Evolutionary conservation across 108 stramenopile species (phyloP).

Genomic region (Nannochloropsis gaditana): DNA sequence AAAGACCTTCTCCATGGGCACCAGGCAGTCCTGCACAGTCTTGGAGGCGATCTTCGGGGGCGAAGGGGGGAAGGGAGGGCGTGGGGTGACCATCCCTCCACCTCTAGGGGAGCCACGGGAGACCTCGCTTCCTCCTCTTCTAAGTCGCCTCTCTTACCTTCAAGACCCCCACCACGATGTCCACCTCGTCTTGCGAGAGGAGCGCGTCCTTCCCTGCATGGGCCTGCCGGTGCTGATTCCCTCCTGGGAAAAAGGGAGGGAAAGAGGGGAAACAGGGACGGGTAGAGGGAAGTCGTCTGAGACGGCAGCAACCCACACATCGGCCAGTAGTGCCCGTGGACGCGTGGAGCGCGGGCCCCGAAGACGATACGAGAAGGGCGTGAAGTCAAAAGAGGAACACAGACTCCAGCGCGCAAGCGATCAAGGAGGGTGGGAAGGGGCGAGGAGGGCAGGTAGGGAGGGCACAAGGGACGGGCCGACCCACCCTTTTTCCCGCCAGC

Average conservation of each 20-base stretch:
- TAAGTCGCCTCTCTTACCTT: not conserved
- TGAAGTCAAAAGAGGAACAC: too few species aligned
- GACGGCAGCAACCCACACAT: too few species aligned
- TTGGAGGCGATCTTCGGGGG: conserved; percentile 20
- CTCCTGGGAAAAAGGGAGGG: not conserved
- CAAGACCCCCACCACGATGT: conserved; percentile 46
- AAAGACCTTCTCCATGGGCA: conserved; percentile 33
- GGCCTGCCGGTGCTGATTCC: not conserved
- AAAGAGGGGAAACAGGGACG: not conserved
- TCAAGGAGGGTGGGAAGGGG: too few species aligned
- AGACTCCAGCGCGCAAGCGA: too few species aligned
- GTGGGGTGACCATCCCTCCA: not conserved
- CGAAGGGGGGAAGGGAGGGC: not conserved
- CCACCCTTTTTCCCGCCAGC: not conserved
- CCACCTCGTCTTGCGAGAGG: conserved; percentile 37
- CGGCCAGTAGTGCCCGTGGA: too few species aligned
- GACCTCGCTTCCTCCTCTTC: not conserved
- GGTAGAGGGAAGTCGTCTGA: not conserved
- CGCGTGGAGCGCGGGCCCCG: too few species aligned
- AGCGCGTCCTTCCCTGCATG: not conserved
- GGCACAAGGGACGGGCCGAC: not conserved
- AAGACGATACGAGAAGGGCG: too few species aligned
- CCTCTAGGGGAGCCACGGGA: too few species aligned
- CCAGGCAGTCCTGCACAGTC: conserved; percentile 35
- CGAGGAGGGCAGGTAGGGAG: not conserved